These are phyloP conservation scores for Cynara cardunculus DNA, from an alignment of 129 eudicot genomes.

Conservation along the genomic window DNA sequence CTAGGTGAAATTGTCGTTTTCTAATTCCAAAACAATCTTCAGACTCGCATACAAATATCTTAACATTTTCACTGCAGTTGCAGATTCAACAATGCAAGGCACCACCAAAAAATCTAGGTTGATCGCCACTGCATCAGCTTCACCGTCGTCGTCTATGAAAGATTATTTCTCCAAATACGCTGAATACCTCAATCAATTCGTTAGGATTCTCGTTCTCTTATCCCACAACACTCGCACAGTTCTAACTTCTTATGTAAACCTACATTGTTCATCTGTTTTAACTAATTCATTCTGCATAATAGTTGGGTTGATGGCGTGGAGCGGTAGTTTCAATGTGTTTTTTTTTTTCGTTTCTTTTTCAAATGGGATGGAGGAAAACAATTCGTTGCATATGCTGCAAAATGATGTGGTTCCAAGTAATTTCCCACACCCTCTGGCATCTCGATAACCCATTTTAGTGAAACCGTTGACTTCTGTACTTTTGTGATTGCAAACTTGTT, in stretches of 20 bases:
- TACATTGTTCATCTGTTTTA: neutral
- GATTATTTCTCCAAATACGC: slow-evolving; percentile 65
- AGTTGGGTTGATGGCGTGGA: neutral
- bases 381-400: neutral
- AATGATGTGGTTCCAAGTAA: neutral
- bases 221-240: neutral
- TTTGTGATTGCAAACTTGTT: slow-evolving; percentile 5
- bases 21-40: neutral
- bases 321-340: neutral
- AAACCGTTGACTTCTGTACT: neutral
- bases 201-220: slow-evolving; percentile 18
- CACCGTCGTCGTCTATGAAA: slow-evolving; percentile 38
- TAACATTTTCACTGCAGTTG: slow-evolving; percentile 34
- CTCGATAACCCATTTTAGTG: neutral
- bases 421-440: neutral
- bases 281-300: neutral
- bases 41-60: neutral
- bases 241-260: neutral
- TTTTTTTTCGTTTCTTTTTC: neutral
- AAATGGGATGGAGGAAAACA: neutral
- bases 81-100: slow-evolving; percentile 41
- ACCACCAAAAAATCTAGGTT: slow-evolving; percentile 60
- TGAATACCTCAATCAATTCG: slow-evolving; percentile 72
- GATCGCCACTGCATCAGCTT: slow-evolving; percentile 25
- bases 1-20: neutral